A percentile compares a stretch with the other conserved stretches of the same genome.
These are phyloP conservation scores for Candida vartiovaarae DNA, from an alignment of 805 yeast species.

Conservation along the genomic window DNA sequence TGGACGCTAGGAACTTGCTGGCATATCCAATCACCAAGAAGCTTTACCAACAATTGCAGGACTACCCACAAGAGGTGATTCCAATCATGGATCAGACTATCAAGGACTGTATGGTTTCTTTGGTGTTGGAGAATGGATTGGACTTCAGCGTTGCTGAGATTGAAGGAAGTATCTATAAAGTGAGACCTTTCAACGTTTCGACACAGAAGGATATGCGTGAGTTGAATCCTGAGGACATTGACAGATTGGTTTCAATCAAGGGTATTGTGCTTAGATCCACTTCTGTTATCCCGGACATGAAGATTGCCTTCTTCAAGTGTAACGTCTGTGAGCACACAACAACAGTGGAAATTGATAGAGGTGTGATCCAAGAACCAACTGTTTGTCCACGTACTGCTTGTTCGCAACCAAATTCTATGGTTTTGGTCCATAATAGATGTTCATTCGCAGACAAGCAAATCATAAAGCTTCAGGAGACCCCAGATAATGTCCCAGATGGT, in stretches of 20 bases:
- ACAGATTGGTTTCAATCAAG: conserved; percentile 83
- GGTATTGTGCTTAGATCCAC: conserved; percentile 88
- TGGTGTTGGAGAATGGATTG: conserved; percentile 48
- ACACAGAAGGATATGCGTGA: conserved; percentile 81
- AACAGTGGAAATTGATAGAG: conserved; percentile 89
- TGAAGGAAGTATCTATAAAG: conserved; percentile 76
- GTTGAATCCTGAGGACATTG: conserved; percentile 89
- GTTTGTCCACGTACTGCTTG: conserved; percentile 89
- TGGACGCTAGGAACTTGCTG: conserved; percentile 75
- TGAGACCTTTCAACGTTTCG: conserved; percentile 82
- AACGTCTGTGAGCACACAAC: conserved; percentile 90
- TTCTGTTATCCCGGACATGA: conserved; percentile 95
- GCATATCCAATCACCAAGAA: conserved; percentile 72
- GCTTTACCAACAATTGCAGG: conserved; percentile 76
- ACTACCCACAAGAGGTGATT: conserved; percentile 93
- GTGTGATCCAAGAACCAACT: conserved; percentile 88
- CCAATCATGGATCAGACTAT: conserved; percentile 97
- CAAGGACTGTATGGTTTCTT: conserved; percentile 79
- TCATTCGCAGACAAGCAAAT: conserved; percentile 94
- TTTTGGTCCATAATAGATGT: conserved; percentile 84
- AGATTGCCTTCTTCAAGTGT: conserved; percentile 92
- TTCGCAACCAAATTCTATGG: conserved; percentile 79
- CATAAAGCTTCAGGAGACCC: conserved; percentile 89
- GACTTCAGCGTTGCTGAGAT: conserved; percentile 55
- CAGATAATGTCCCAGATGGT: conserved; percentile 95